These are phyloP conservation scores for Extremus antarcticus DNA, from an alignment of 495 filamentous ascomycete species.

Conservation along the genomic window DNA sequence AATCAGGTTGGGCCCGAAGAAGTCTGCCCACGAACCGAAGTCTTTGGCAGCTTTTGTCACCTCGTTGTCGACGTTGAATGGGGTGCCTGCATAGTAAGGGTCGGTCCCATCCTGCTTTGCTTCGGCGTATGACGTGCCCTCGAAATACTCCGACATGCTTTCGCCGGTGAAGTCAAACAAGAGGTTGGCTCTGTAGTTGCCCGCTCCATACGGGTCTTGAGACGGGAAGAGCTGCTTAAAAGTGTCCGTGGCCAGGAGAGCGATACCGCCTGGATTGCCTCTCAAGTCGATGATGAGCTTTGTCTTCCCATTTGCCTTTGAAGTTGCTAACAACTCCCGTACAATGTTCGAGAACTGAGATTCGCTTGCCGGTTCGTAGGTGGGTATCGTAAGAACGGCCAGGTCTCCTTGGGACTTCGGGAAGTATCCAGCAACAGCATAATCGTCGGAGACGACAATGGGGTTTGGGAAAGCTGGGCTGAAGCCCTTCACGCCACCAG, in stretches of 20 bases:
- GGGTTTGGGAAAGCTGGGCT: neutral
- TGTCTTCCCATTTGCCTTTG: constrained; percentile 31
- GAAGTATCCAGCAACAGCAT: constrained; percentile 9
- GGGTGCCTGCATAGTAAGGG: neutral
- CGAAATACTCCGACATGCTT: constrained; percentile 26
- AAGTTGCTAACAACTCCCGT: constrained; percentile 30
- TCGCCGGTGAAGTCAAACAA: constrained; percentile 34
- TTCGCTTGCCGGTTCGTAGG: constrained; percentile 27
- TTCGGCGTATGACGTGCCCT: neutral
- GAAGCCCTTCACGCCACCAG: neutral
- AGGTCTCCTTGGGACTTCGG: constrained; percentile 5
- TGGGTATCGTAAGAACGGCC: constrained; percentile 42
- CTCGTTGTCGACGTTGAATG: constrained; percentile 9
- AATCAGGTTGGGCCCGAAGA: constrained; percentile 37
- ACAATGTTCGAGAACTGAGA: constrained; percentile 32
- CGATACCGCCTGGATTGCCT: constrained; percentile 41
- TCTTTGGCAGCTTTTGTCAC: neutral
- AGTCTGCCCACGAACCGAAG: constrained; percentile 39
- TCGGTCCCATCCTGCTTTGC: neutral
- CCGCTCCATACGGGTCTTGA: constrained; percentile 33
- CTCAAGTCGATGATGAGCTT: constrained; percentile 43
- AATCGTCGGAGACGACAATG: neutral
- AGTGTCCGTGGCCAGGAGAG: constrained; percentile 35
- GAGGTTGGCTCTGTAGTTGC: constrained; percentile 35
- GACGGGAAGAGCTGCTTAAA: constrained; percentile 33